A percentile compares a stretch with the other conserved stretches of the same genome.
These are phyloP conservation scores for Beauveria asiatica DNA, from an alignment of 2,329 filamentous ascomycete genomes.

Conservation along the genomic window DNA sequence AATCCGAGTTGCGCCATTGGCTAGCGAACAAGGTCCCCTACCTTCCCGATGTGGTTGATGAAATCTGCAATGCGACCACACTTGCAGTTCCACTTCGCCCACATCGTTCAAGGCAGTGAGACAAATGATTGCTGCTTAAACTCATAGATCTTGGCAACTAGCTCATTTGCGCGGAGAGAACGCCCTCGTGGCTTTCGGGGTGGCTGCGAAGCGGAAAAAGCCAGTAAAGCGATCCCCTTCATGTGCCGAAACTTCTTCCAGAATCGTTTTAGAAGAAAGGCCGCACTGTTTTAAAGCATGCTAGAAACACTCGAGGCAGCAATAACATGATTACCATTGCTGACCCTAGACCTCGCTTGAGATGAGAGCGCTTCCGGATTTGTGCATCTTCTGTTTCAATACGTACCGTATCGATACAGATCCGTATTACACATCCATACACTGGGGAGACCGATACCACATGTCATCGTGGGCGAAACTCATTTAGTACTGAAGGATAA, in stretches of 20 bases:
- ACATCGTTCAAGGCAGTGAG: not conserved
- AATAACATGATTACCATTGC: not conserved
- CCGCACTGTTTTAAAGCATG: not conserved
- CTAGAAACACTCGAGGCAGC: not conserved
- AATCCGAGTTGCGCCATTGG: not conserved
- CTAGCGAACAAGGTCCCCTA: not conserved
- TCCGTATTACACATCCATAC: too few relatives aligned
- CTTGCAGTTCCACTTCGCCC: not conserved
- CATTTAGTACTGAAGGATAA: not conserved
- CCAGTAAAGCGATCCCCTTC: not conserved
- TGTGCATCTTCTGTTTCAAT: not conserved
- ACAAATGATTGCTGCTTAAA: not conserved
- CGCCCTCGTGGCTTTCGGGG: not conserved
- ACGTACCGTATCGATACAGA: not conserved
- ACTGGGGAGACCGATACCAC: too few relatives aligned
- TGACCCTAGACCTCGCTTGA: not conserved
- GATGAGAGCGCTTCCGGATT: not conserved
- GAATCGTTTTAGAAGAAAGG: not conserved
- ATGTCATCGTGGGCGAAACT: not conserved
- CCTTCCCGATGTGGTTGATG: constrained; percentile 9
- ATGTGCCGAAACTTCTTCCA: not conserved
- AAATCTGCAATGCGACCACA: constrained; percentile 9
- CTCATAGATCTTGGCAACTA: not conserved
- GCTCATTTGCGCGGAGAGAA: not conserved
- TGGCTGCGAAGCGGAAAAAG: not conserved